Evolutionary conservation across 2,329 filamentous ascomycete genomes (phyloP).

Genomic region (Colletotrichum orbiculare): DNA sequence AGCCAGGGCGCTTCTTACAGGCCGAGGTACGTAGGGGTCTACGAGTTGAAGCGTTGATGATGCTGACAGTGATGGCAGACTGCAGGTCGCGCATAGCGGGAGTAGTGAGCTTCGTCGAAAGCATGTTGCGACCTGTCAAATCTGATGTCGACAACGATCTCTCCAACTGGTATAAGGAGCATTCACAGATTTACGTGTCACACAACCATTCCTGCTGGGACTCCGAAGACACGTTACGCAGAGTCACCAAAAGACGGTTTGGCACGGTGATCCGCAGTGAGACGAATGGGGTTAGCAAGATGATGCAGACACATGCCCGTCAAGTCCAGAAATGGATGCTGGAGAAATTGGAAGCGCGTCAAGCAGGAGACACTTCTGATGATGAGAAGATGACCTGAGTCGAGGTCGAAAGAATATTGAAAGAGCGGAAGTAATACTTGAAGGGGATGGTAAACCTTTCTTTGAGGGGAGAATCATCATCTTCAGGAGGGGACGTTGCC

Average conservation of each 20-base stretch:
- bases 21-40: slow-evolving; percentile 68
- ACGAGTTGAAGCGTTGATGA: not conserved
- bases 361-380: slow-evolving; percentile 59
- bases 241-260: slow-evolving; percentile 70
- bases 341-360: slow-evolving; percentile 48
- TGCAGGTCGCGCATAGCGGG: slow-evolving; percentile 76
- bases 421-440: not conserved
- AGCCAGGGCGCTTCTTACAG: slow-evolving; percentile 82
- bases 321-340: slow-evolving; percentile 65
- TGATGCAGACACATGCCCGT: slow-evolving; percentile 66
- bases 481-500: no score
- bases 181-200: slow-evolving; percentile 83
- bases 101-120: slow-evolving; percentile 84
- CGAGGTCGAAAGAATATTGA: not conserved
- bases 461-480: no score
- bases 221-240: slow-evolving; percentile 68
- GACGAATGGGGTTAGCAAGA: slow-evolving; percentile 60
- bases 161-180: slow-evolving; percentile 84
- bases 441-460: no score
- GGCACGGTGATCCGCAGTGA: slow-evolving; percentile 67
- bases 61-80: slow-evolving; percentile 48
- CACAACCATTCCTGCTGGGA: slow-evolving; percentile 81
- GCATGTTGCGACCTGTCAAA: slow-evolving; percentile 80
- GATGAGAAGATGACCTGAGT: slow-evolving; percentile 53
- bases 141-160: slow-evolving; percentile 81